phyloP scores from a whole-genome alignment of 495 filamentous ascomycete genomes.

The Daldinia bambusicola region DNA sequence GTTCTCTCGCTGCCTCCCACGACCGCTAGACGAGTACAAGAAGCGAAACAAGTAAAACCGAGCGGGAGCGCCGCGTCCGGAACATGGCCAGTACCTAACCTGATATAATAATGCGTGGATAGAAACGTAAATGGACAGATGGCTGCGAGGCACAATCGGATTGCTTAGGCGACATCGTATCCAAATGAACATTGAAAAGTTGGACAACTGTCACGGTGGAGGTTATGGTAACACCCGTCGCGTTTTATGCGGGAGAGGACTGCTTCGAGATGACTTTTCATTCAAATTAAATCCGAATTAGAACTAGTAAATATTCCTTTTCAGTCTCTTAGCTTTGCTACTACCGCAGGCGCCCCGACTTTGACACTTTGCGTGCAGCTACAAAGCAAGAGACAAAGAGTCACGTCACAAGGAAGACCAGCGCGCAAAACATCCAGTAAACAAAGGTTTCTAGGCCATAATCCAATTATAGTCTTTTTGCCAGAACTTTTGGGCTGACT shows the following conservation, averaged over 20 bases:
- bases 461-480: not conserved
- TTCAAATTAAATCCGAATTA: conserved; percentile 1
- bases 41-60: not conserved
- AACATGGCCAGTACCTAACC: not conserved
- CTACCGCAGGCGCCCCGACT: not conserved
- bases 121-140: conserved; percentile 21
- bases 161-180: not conserved
- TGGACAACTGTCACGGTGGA: not conserved
- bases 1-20: not conserved
- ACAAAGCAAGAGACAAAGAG: conserved; percentile 28
- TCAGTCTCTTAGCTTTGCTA: not conserved
- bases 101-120: conserved; percentile 5
- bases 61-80: not conserved
- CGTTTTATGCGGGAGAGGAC: not conserved
- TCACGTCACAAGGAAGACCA: not conserved
- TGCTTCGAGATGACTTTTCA: not conserved
- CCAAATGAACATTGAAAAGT: not conserved
- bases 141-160: no score
- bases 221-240: not conserved
- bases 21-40: not conserved
- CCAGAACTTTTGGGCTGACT: not conserved
- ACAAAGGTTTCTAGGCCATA: not conserved
- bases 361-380: not conserved
- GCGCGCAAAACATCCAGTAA: not conserved
- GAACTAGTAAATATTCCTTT: no score